Base-by-base conservation (phyloP, 768 basidiomycete species). In the Austroboletus festivus region DNA sequence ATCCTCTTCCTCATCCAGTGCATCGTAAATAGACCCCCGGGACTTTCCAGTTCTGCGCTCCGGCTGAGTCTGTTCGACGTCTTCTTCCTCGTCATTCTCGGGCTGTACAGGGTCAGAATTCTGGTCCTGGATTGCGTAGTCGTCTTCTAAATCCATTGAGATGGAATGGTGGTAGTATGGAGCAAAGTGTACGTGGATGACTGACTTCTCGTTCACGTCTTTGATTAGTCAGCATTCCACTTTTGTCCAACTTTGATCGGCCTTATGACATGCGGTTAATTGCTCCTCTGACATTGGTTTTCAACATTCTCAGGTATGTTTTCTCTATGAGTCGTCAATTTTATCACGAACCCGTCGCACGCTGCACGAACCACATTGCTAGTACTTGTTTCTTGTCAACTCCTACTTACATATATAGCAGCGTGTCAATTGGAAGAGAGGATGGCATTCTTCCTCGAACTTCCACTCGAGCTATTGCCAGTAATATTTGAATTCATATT, bases 401-500 rank as follows among this genome's bases (percentile, higher is more conserved):
- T n/a, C n/a, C n/a, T n/a, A n/a, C n/a, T n/a, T n/a, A n/a, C n/a
- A n/a, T n/a, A n/a, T n/a, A n/a, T n/a, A n/a, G n/a, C n/a, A n/a
- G n/a, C n/a, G n/a, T n/a, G n/a, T n/a, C n/a, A n/a, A n/a, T n/a
- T n/a, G n/a, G n/a, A n/a, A n/a, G n/a, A n/a, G 16, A 15, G 16
- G 11, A 78, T 81, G 77, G 55, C 61, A 8, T 42, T 50, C 28
- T 81, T 85, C 54, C 46, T 68, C 23, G 79, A 85, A 52, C 71
- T 91, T 3, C 89, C 89, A 10, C 54, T 81, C 18, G 88, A 89
- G 41, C 63, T 91, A 18, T 60, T 88, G 1, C 78, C 83, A 3
- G 56, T 72, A 15, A 74, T 90, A 19, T 54, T 88, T 39, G 65
- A 61, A 11, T 72, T 77, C 46, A 45, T 89, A 13, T 40, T 72